Evolutionary conservation across 805 yeast species (phyloP).

Genomic region (Torulaspora franciscae): DNA sequence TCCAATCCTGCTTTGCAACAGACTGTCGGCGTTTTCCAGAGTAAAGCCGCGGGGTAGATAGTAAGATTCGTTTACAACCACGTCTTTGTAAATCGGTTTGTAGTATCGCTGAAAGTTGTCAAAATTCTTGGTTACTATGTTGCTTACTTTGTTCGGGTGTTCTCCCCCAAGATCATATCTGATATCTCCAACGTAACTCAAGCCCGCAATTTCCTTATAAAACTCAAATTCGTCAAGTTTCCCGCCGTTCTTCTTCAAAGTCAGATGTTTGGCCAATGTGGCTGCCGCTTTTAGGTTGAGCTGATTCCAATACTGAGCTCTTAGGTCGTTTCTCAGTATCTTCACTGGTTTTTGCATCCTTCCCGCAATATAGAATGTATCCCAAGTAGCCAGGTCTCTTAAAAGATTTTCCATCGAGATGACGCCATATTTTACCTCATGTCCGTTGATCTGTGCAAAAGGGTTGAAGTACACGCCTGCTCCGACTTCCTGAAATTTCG

Average conservation of each 20-base stretch:
- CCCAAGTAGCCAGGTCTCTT: conserved; percentile 78
- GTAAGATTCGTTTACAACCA: conserved; percentile 31
- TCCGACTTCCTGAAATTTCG: conserved; percentile 61
- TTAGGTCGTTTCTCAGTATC: conserved; percentile 58
- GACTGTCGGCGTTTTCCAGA: conserved; percentile 34
- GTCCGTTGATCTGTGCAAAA: conserved; percentile 58
- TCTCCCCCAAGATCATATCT: conserved; percentile 85
- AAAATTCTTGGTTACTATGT: conserved; percentile 78
- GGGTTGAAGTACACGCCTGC: conserved; percentile 96
- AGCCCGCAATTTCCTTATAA: conserved; percentile 67
- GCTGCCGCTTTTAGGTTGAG: conserved; percentile 75
- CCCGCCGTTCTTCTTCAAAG: conserved; percentile 34
- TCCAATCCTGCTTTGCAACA: conserved; percentile 52
- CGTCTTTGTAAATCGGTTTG: conserved; percentile 48
- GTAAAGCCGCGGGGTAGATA: conserved; percentile 40
- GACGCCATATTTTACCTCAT: conserved; percentile 78
- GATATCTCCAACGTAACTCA: conserved; percentile 88
- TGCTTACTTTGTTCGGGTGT: conserved; percentile 80
- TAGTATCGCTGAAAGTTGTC: conserved; percentile 66
- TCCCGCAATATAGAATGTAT: conserved; percentile 82
- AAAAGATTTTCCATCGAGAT: conserved; percentile 57
- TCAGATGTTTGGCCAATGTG: conserved; percentile 44
- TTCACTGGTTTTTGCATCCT: conserved; percentile 92
- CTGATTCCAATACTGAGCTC: conserved; percentile 63
- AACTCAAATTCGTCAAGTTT: conserved; percentile 57